phyloP scores from a whole-genome alignment of 2,329 filamentous ascomycete species.

The Pseudogymnoascus sp. region DNA sequence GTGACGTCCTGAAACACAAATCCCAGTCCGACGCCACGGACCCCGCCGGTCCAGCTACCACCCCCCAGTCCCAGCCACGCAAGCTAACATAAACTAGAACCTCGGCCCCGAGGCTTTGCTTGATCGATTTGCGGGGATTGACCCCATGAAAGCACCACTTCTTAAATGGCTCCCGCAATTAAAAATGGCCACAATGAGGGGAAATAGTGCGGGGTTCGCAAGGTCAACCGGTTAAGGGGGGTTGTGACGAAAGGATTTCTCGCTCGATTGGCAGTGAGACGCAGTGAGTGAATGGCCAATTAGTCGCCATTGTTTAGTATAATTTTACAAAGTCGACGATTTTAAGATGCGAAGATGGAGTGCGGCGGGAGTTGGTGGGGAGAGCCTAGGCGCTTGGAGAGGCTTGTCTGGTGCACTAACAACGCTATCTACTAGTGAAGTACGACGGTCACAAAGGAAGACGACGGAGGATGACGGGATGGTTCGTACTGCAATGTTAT shows the following conservation, averaged over 20 bases:
- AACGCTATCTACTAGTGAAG: not conserved
- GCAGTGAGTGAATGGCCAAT: not conserved
- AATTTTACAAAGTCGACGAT: not conserved
- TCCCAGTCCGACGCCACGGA: not conserved
- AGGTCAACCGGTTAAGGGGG: not conserved
- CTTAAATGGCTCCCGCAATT: not conserved
- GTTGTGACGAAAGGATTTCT: not conserved
- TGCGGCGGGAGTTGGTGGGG: not conserved
- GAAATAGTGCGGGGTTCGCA: slow-evolving; percentile 3
- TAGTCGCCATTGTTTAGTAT: not conserved
- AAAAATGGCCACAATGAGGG: not conserved
- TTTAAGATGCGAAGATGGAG: not conserved
- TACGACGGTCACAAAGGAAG: not conserved
- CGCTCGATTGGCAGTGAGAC: not conserved
- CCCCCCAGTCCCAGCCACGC: not conserved
- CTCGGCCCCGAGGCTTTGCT: slow-evolving; percentile 1
- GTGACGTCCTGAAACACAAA: not conserved
- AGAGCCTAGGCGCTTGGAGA: slow-evolving; percentile 3
- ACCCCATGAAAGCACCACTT: not conserved
- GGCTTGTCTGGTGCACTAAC: not conserved
- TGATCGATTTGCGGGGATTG: not conserved
- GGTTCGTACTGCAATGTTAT: not conserved
- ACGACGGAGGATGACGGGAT: not conserved
- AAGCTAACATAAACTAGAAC: not conserved
- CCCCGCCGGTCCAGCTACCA: not conserved